Evolutionary conservation across 345 rosid species (phyloP), one percentile per base, ranked within the genome.

Genomic region (Boechera divaricarpa): DNA sequence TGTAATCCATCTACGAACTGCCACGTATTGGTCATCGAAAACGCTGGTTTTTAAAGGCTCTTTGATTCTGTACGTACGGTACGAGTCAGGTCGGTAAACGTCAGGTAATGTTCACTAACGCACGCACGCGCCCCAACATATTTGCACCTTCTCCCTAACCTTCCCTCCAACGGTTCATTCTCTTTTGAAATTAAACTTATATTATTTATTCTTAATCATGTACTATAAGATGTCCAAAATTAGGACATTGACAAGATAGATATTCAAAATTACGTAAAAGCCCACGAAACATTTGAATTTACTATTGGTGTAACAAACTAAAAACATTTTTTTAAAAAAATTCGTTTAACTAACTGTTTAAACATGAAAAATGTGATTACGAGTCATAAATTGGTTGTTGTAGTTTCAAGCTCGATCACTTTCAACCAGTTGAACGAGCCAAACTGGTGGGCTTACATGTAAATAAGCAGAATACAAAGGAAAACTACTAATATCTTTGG

Each of bases 11-110:
- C 6, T 0, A 65, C 0, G 0, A 12, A 32, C 51, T 2, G 32
- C 8, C 80, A 77, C 71, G 76, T 70, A 76, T 26, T 28, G 24
- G 69, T 72, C 16, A 24, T 6, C 29, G 3, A 32, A 18, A 78
- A 72, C 69, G 51, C 58, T 63, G 54, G 6, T 12, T 65, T 48
- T 21, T 21, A 10, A 15, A 3, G 28, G 7, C 49, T 32, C 32
- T 35, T 70, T 67, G 55, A 49, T 6, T 6, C 49, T 72, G 74
- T 78, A 78, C 66, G 82, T 73, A 67, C 78, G 74, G 81, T 60
- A 78, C 41, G 67, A 32, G 65, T 59, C 28, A 45, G 77, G 67
- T 57, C 67, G 72, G 39, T 31, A 49, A 38, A 24, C 24, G 64
- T 44, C 44, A 77, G 72, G 49, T 69, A 45, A 7, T 29, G 68